Percentiles rank a stretch among this genome's conserved stretches.
These are phyloP conservation scores for Fusarium pseudoanthophilum DNA, from an alignment of 2,329 filamentous ascomycete species.

Conservation along the genomic window DNA sequence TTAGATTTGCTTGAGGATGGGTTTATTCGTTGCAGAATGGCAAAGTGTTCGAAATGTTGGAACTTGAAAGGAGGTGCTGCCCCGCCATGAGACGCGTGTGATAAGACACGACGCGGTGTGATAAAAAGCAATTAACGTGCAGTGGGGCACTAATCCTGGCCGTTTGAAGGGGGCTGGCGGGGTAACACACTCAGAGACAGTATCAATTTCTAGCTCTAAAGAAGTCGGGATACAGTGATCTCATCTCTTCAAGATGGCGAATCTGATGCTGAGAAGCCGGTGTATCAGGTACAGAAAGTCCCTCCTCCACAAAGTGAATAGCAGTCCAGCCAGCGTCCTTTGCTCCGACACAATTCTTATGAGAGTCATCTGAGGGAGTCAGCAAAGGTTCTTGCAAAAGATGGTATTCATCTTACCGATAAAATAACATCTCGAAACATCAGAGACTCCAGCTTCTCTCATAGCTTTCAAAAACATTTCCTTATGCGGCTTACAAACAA, in stretches of 20 bases:
- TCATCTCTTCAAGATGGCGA: conserved; percentile 78
- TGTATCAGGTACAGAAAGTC: conserved; percentile 68
- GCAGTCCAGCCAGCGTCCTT: conserved; percentile 87
- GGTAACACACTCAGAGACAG: neutral
- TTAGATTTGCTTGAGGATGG: rapidly evolving
- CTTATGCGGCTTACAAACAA: conserved; percentile 87
- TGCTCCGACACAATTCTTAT: conserved; percentile 80
- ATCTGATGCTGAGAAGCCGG: conserved; percentile 80
- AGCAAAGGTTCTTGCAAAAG: neutral
- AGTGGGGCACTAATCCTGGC: neutral
- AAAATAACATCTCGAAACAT: conserved; percentile 82
- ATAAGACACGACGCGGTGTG: neutral
- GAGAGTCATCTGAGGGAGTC: conserved; percentile 77
- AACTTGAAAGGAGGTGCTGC: neutral
- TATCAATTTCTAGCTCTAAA: conserved; percentile 68
- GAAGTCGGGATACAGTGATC: conserved; percentile 80
- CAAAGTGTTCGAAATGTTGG: neutral
- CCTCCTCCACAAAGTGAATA: conserved; percentile 85
- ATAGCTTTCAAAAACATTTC: conserved; percentile 91
- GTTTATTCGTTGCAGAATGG: neutral
- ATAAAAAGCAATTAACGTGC: neutral
- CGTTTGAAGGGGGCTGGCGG: neutral
- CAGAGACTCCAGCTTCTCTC: conserved; percentile 76
- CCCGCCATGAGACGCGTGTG: neutral
- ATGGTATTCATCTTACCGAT: conserved; percentile 72